These are phyloP conservation scores for Lactarius evosmus DNA, from an alignment of 768 basidiomycete species.

Conservation along the genomic window DNA sequence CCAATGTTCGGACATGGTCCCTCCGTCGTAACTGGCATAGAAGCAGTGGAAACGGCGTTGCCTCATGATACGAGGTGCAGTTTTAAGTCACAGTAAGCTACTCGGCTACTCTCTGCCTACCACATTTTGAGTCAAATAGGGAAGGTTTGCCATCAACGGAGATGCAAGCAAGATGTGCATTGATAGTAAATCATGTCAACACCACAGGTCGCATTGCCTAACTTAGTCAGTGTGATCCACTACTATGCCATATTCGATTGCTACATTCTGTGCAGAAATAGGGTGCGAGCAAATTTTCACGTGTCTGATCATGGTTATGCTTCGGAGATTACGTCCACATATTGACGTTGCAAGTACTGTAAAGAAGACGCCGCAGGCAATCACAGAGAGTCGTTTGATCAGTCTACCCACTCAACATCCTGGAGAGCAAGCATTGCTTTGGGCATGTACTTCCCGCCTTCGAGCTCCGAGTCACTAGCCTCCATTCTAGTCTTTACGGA, in stretches of 20 bases:
- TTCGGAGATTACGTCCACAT: no score
- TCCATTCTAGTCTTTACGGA: conserved; percentile 15
- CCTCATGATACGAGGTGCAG: no score
- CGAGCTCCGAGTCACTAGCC: conserved; percentile 23
- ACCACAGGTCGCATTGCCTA: not conserved
- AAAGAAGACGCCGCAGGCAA: not conserved
- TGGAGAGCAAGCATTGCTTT: conserved; percentile 30
- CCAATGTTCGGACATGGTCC: no score
- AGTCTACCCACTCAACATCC: conserved; percentile 28
- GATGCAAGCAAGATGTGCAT: not conserved
- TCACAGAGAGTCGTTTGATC: not conserved
- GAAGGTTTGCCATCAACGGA: not conserved
- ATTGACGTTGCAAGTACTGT: no score
- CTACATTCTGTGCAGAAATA: not conserved
- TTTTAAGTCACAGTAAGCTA: not conserved
- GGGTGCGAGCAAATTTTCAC: not conserved
- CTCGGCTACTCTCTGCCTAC: not conserved
- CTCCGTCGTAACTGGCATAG: no score
- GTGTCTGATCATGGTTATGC: no score
- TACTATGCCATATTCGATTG: not conserved
- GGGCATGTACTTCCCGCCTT: conserved; percentile 35
- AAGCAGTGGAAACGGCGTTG: no score
- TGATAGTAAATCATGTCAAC: not conserved
- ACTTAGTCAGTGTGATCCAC: not conserved
- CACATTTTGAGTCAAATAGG: not conserved